Conservation (phyloP, 2,329 filamentous ascomycete species). For the Trichothecium roseum region DNA sequence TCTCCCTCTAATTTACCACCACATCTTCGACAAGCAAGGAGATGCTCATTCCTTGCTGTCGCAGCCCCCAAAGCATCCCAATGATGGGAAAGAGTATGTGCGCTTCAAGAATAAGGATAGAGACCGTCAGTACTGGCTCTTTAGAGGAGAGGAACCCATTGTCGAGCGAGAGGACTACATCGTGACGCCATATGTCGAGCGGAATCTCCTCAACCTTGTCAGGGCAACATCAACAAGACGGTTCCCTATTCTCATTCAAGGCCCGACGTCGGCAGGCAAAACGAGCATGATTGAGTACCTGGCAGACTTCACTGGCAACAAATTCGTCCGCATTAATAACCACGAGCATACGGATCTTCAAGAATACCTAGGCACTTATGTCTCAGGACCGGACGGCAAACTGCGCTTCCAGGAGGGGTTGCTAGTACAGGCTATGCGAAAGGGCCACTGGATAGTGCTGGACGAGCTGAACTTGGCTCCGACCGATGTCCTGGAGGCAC, state of each 20-base stretch:
- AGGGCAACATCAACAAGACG: conserved; percentile 83
- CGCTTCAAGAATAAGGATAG: conserved; percentile 58
- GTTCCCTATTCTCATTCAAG: conserved; percentile 92
- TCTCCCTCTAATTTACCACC: conserved; percentile 67
- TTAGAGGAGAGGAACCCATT: conserved; percentile 54
- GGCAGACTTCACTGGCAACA: conserved; percentile 92
- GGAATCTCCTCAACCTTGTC: conserved; percentile 89
- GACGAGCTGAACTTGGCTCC: conserved; percentile 96
- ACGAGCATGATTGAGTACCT: conserved; percentile 99
- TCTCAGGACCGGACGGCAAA: conserved; percentile 76
- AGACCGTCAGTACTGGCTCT: conserved; percentile 79
- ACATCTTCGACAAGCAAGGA: conserved; percentile 60
- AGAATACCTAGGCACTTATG: conserved; percentile 91
- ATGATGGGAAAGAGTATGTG: conserved; percentile 68
- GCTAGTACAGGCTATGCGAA: conserved; percentile 80
- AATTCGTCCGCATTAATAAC: conserved; percentile 97
- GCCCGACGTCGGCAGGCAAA: conserved; percentile 93
- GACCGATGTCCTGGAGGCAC: conserved; percentile 89
- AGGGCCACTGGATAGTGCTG: conserved; percentile 95
- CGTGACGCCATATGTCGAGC: conserved; percentile 87
- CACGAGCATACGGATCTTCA: conserved; percentile 98
- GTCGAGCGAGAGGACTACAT: conserved; percentile 84
- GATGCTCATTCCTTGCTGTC: conserved; percentile 65
- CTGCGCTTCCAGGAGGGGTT: conserved; percentile 88
- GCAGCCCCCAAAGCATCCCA: conserved; percentile 67